These are phyloP conservation scores for Colletotrichum scovillei DNA, from an alignment of 2,329 filamentous ascomycete species.

Conservation along the genomic window DNA sequence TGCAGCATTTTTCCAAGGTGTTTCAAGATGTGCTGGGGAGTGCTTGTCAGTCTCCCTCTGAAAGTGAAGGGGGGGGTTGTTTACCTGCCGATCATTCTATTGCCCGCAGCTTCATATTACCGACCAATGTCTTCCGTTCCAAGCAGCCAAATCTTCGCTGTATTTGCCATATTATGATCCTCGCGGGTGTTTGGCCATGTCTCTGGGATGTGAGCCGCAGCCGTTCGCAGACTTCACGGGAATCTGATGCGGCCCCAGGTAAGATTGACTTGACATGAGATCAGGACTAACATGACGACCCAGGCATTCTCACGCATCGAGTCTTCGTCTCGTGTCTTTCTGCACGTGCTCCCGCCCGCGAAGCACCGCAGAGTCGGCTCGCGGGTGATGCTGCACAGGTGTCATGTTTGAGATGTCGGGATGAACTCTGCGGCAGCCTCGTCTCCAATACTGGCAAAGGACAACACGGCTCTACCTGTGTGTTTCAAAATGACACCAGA, in stretches of 20 bases:
- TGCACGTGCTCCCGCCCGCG: not conserved
- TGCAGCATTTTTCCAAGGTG: conserved; percentile 16
- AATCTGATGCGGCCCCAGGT: not conserved
- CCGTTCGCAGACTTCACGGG: not conserved
- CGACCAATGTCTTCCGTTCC: conserved; percentile 21
- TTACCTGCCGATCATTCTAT: conserved; percentile 21
- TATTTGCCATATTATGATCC: conserved; percentile 22
- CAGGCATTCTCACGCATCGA: not conserved
- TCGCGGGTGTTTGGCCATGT: conserved; percentile 5
- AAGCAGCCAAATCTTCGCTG: not conserved
- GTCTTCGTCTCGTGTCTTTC: not conserved
- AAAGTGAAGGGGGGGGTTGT: not conserved
- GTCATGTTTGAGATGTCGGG: conserved; percentile 14
- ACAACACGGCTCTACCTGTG: not conserved
- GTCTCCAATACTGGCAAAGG: not conserved
- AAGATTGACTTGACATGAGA: not conserved
- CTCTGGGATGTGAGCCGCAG: not conserved
- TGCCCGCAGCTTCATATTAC: conserved; percentile 1
- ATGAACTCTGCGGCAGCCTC: conserved; percentile 5
- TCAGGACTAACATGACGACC: not conserved
- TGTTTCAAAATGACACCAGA: conserved; percentile 5
- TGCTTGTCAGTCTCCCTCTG: conserved; percentile 5
- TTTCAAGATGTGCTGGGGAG: conserved; percentile 15
- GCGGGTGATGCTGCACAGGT: not conserved
- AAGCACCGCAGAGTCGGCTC: not conserved